These are phyloP conservation scores for Camelina laxa DNA, from an alignment of 345 rosid genomes.

Conservation along the genomic window DNA sequence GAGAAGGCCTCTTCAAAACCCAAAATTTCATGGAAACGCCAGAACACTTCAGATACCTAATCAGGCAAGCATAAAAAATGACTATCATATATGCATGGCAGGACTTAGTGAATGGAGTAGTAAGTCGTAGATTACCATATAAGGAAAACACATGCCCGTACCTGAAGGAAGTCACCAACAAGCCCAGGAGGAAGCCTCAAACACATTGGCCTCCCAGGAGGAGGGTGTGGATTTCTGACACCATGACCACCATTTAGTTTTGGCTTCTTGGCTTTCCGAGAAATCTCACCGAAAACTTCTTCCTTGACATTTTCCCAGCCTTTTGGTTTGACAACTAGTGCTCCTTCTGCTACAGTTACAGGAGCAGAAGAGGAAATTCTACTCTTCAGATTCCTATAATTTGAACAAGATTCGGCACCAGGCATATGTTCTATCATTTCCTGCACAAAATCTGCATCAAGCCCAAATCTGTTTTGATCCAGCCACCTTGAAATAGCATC, in stretches of 20 bases:
- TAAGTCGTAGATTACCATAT: constrained; percentile 14
- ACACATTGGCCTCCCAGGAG: constrained; percentile 72
- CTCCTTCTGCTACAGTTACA: constrained; percentile 70
- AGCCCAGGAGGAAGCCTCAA: constrained; percentile 71
- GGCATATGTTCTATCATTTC: constrained; percentile 86
- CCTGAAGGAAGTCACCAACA: constrained; percentile 95
- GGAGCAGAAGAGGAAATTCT: constrained; percentile 55
- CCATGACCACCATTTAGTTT: constrained; percentile 47
- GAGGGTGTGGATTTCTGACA: constrained; percentile 52
- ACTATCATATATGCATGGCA: constrained; percentile 29
- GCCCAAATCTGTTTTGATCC: constrained; percentile 87
- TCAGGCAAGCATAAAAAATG: constrained; percentile 35
- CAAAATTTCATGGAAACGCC: constrained; percentile 78
- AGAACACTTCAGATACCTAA: constrained; percentile 81
- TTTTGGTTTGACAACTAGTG: constrained; percentile 56
- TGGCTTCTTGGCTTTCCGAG: constrained; percentile 56
- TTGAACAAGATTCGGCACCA: constrained; percentile 66
- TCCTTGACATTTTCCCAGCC: constrained; percentile 49
- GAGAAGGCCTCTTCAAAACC: constrained; percentile 66
- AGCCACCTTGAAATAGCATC: constrained; percentile 70
- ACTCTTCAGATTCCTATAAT: constrained; percentile 61
- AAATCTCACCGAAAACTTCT: constrained; percentile 46
- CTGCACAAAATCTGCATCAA: constrained; percentile 88
- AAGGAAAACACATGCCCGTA: constrained; percentile 40
- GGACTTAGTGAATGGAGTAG: constrained; percentile 19